Evolutionary conservation across 495 filamentous ascomycete genomes (phyloP), one percentile per base, ranked within the genome.

Genomic region (Penicillium argentinense): DNA sequence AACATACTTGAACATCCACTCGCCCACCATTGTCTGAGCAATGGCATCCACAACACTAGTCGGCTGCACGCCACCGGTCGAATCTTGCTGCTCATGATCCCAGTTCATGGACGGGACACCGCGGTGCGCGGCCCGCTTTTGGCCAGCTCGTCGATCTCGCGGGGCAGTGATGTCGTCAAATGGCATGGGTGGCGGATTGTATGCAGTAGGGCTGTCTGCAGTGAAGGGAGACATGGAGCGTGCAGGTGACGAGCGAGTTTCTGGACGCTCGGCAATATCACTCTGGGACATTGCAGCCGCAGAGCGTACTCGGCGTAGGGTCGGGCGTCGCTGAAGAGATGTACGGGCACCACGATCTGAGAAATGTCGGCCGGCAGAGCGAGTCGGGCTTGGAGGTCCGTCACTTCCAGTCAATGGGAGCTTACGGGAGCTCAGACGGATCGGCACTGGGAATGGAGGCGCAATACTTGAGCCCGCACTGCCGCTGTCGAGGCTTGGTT

Each of bases 1-100:
- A 29, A 97, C 87, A 61, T 97, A 97, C 60, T 98, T 98, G 79
- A 86, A 97, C 93, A 98, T 97, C 93, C 93, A 98, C 59, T 97
- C 93, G 24, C 93, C 93, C 34, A 97, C 89, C 93, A 97, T 98
- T 4, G 93, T 96, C 56, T 95, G 89, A 3, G 93, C 91, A 67
- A 98, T 97, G 11, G 93, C 89, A 71, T 97, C 92, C n/a, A 97
- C 91, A 21, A 97, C 93, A 46, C 82, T 87, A 0, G 86, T 86
- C 21, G 85, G 76, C 56, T 90, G 83, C 30, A 78, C 76, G 3
- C 82, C 84, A 2, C 71, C 79, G 34, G 76, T 67, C 22, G 89
- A 89, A 38, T 73, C 72, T 30, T 64, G 47, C 39, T 64, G 64
- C 37, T 67, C 61, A 45, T 67, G 64, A 21, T 45, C 30, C 49